A percentile compares a stretch with the other conserved stretches of the same genome.
These are phyloP conservation scores for Boletus subparvulus DNA, from an alignment of 768 basidiomycete species.

Conservation along the genomic window DNA sequence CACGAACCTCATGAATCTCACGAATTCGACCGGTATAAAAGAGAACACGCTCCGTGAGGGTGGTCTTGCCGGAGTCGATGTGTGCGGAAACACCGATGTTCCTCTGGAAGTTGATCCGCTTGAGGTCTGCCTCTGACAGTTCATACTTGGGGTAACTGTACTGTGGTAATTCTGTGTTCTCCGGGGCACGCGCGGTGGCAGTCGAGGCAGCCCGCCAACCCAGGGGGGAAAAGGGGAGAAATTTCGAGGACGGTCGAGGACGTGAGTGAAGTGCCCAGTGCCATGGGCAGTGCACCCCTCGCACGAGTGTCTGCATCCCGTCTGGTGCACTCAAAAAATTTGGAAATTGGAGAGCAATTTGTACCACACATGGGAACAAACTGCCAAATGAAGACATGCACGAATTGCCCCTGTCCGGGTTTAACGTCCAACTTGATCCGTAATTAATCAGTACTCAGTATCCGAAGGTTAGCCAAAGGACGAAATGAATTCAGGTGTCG, in stretches of 20 bases:
- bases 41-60: slow-evolving; percentile 91
- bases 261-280: slow-evolving; percentile 21
- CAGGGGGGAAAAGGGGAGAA: background rate
- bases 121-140: slow-evolving; percentile 64
- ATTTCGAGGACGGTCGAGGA: slow-evolving; percentile 8
- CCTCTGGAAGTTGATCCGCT: slow-evolving; percentile 71
- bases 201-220: slow-evolving; percentile 44
- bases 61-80: slow-evolving; percentile 98
- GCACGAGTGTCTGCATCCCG: slow-evolving; percentile 29
- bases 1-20: slow-evolving; percentile 91
- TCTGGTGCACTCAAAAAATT: slow-evolving; percentile 2
- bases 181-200: slow-evolving; percentile 31
- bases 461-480: background rate
- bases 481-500: background rate
- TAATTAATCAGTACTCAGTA: background rate
- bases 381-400: background rate
- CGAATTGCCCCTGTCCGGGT: too few species aligned
- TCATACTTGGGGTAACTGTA: slow-evolving; percentile 38
- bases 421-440: background rate
- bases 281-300: slow-evolving; percentile 28
- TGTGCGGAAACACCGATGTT: slow-evolving; percentile 97
- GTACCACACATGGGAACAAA: background rate
- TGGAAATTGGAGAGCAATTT: background rate
- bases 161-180: slow-evolving; percentile 15
- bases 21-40: slow-evolving; percentile 95